Evolutionary conservation across 331 rosid genomes (phyloP).

Genomic region (Phaseolus coccineus): DNA sequence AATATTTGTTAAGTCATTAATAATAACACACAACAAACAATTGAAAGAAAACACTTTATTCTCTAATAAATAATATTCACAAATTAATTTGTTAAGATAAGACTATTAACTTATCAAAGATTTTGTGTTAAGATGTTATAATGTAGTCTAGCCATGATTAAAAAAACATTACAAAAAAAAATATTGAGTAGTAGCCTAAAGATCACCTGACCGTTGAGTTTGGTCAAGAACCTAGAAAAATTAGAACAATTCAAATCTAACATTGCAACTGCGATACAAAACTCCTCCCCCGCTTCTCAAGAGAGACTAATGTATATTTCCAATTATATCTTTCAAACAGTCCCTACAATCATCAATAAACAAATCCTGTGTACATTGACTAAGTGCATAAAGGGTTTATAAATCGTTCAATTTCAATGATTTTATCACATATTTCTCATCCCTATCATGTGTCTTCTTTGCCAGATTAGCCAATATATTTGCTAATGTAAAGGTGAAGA

Average conservation of each 20-base stretch:
- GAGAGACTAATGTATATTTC: neutral
- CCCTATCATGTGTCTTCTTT: neutral
- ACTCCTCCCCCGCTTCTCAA: conserved; percentile 39
- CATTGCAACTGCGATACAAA: conserved; percentile 39
- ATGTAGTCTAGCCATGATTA: too few species aligned
- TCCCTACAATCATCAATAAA: conserved; percentile 22
- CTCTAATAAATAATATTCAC: too few species aligned
- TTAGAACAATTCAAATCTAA: conserved; percentile 45
- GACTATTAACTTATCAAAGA: too few species aligned
- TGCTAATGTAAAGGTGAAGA: neutral
- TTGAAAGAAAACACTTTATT: too few species aligned
- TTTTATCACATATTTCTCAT: conserved; percentile 33
- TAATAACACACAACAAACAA: too few species aligned
- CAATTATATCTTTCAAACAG: conserved; percentile 31
- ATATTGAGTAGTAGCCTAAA: too few species aligned
- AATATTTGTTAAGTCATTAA: too few species aligned
- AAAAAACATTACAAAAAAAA: too few species aligned
- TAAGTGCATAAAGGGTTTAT: neutral
- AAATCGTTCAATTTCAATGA: neutral
- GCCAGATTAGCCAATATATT: neutral
- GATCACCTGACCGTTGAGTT: too few species aligned
- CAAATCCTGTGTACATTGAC: conserved; percentile 58
- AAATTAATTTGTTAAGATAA: too few species aligned
- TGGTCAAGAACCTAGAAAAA: conserved; percentile 15
- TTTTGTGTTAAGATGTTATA: too few species aligned